phyloP scores from a whole-genome alignment of 1,284 basidiomycete species.

The Ceratobasidium theobromae region DNA sequence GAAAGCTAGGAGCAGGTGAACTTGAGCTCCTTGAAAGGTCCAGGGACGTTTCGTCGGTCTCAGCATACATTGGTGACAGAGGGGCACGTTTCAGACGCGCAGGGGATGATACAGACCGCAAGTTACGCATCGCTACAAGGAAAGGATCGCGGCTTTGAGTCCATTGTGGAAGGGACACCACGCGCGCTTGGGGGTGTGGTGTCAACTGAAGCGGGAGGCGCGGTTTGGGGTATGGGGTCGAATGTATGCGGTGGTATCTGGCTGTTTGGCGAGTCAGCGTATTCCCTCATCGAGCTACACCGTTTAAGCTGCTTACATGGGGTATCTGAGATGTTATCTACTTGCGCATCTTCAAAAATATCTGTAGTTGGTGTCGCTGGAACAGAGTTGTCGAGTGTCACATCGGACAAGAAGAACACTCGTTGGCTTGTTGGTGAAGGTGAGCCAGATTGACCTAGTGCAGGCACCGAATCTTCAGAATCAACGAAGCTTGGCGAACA shows the following conservation, averaged over 20 bases:
- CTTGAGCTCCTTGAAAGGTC: conserved; percentile 1
- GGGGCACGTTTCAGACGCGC: conserved; percentile 15
- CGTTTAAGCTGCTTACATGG: background rate
- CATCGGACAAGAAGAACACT: background rate
- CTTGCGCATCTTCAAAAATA: background rate
- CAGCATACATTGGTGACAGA: conserved; percentile 12
- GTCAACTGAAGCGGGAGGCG: conserved; percentile 18
- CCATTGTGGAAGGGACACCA: conserved; percentile 19
- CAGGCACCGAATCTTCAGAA: conserved; percentile 19
- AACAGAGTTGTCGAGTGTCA: background rate
- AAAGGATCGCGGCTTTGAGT: conserved; percentile 23
- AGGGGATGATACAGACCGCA: conserved; percentile 24
- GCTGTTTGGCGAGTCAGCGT: background rate
- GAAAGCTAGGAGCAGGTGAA: conserved; percentile 1
- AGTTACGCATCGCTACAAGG: conserved; percentile 27
- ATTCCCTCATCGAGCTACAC: background rate
- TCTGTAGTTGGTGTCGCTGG: conserved; percentile 19
- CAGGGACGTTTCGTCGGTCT: background rate
- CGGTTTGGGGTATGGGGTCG: conserved; percentile 25
- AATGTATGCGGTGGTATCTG: conserved; percentile 29
- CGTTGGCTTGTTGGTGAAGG: conserved; percentile 8
- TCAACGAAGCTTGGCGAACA: conserved; percentile 1
- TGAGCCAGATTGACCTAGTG: conserved; percentile 2
- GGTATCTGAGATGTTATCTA: background rate
- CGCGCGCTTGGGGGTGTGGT: conserved; percentile 20